Conservation (phyloP, 116 monocot species). For the Cymodocea nodosa region DNA sequence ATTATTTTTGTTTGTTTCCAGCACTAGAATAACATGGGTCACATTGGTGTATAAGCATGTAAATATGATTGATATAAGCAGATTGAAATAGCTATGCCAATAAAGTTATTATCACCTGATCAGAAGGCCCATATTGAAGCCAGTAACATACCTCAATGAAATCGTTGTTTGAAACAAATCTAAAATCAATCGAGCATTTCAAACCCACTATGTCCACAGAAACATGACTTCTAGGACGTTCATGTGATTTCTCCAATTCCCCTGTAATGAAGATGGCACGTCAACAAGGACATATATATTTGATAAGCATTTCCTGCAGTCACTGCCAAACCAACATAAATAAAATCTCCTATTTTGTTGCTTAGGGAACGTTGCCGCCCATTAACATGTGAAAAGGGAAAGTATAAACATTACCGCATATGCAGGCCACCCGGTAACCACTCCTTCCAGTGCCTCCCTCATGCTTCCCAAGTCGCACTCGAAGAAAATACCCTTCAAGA, state of each 20-base stretch:
- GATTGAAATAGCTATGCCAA: too few relatives aligned
- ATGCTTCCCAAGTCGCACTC: constrained; percentile 34
- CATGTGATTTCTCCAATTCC: background rate
- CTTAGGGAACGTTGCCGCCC: background rate
- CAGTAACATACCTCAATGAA: constrained; percentile 30
- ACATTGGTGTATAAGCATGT: too few relatives aligned
- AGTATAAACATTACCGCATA: constrained; percentile 23
- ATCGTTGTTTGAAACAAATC: constrained; percentile 37
- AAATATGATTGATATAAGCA: too few relatives aligned
- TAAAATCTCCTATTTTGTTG: background rate
- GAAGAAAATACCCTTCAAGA: constrained; percentile 41
- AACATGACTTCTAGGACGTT: constrained; percentile 14
- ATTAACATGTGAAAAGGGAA: background rate
- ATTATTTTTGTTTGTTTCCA: too few relatives aligned
- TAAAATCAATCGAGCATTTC: constrained; percentile 21
- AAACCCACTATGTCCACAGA: constrained; percentile 25
- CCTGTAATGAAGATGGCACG: constrained; percentile 17
- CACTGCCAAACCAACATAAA: background rate
- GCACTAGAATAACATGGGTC: too few relatives aligned
- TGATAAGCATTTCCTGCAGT: background rate
- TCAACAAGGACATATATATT: background rate
- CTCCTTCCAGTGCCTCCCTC: constrained; percentile 20
- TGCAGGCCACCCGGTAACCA: constrained; percentile 40
- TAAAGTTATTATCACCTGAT: too few relatives aligned
- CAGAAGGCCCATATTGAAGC: too few relatives aligned